Percentiles rank a stretch among this genome's conserved stretches.
Conservation (phyloP, 2,329 filamentous ascomycete species). For the Tothia fuscella region DNA sequence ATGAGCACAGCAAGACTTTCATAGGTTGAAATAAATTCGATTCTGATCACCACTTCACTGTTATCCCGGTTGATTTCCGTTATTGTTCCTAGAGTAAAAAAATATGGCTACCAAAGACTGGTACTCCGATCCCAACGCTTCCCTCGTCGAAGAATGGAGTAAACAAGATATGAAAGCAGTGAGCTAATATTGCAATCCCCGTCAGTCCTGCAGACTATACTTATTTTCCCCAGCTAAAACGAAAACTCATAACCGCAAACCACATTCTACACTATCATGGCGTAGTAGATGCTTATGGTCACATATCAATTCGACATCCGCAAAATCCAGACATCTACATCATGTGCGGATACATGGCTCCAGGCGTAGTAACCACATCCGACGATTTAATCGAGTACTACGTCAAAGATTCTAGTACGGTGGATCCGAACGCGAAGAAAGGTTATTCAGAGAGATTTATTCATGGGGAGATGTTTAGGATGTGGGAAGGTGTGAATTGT, state of each 20-base stretch:
- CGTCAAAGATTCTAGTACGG: constrained; percentile 9
- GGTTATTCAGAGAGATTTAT: constrained; percentile 11
- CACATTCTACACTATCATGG: constrained; percentile 8
- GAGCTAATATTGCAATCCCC: not conserved
- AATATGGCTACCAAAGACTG: constrained; percentile 6
- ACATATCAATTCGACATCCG: constrained; percentile 10
- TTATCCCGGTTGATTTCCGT: too few relatives aligned
- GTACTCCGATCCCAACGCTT: constrained; percentile 8
- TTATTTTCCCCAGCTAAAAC: not conserved
- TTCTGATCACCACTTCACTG: too few relatives aligned
- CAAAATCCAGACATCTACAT: constrained; percentile 10
- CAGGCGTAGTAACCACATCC: constrained; percentile 3
- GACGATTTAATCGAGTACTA: constrained; percentile 10
- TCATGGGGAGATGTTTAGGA: constrained; percentile 11
- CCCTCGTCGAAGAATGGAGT: constrained; percentile 1
- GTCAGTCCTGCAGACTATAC: not conserved
- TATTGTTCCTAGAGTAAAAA: too few relatives aligned
- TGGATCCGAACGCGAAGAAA: constrained; percentile 9
- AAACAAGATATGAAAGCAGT: constrained; percentile 21
- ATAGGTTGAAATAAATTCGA: too few relatives aligned
- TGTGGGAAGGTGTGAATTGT: constrained; percentile 7
- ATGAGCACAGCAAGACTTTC: too few relatives aligned
- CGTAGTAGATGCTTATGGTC: constrained; percentile 9
- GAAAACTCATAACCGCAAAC: constrained; percentile 5
- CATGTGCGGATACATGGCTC: constrained; percentile 11